A percentile compares a stretch with the other conserved stretches of the same genome.
Evolutionary conservation across 148 eudicot species (phyloP).

Genomic region (Selenicereus undatus): DNA sequence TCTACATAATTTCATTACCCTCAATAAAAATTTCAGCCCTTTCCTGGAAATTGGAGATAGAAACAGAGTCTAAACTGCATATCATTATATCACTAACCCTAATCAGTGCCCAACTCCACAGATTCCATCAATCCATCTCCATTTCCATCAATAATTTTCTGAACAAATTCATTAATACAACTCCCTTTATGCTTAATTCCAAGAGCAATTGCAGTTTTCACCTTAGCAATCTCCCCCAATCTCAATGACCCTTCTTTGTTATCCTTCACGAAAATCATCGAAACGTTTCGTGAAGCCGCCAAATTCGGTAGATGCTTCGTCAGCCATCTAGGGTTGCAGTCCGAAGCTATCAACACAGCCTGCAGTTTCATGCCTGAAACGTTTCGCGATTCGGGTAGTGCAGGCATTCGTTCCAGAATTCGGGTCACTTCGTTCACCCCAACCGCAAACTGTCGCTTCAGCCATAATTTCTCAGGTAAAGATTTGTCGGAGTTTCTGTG

Average conservation of each 20-base stretch:
- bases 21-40: no score
- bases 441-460: conserved; percentile 73
- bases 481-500: conserved; percentile 37
- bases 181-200: conserved; percentile 58
- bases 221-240: conserved; percentile 67
- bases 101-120: background rate
- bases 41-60: no score
- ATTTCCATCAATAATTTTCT: background rate
- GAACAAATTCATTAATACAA: background rate
- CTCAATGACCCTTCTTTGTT: conserved; percentile 64
- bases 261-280: conserved; percentile 65
- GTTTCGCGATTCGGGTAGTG: conserved; percentile 15
- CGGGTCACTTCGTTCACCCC: conserved; percentile 94
- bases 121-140: background rate
- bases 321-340: conserved; percentile 75
- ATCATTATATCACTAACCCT: background rate
- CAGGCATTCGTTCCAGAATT: conserved; percentile 65
- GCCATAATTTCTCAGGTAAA: conserved; percentile 64
- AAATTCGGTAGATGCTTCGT: conserved; percentile 71
- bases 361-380: conserved; percentile 23
- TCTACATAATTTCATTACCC: background rate
- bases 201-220: conserved; percentile 76
- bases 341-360: conserved; percentile 85
- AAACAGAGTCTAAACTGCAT: no score
- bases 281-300: conserved; percentile 70